Percentiles rank a stretch among this genome's conserved stretches.
Evolutionary conservation across 169 alveolate species (phyloP).

Genomic region (Plasmodium sp.): DNA sequence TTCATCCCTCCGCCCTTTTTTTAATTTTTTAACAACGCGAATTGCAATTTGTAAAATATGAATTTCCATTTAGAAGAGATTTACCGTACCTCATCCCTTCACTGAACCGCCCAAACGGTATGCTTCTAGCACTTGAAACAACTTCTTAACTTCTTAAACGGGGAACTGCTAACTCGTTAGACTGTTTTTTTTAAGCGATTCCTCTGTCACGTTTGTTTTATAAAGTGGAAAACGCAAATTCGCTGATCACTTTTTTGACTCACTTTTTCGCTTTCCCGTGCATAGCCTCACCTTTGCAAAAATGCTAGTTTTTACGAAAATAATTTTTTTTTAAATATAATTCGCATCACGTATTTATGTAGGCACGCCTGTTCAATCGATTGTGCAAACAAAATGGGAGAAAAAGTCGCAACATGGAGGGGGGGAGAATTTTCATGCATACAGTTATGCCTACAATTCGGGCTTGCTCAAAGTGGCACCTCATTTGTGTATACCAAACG

Average conservation of each 20-base stretch:
- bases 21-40: background rate
- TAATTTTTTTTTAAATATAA: background rate
- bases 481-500: background rate
- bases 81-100: background rate
- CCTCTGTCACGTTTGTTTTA: background rate
- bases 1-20: background rate
- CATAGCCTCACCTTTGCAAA: background rate
- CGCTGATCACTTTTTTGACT: background rate
- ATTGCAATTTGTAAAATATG: background rate
- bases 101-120: background rate
- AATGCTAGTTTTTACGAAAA: background rate
- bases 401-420: background rate
- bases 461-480: background rate
- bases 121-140: background rate
- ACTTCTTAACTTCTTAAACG: background rate
- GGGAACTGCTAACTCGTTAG: background rate
- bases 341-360: background rate
- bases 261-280: background rate
- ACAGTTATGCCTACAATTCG: background rate
- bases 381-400: background rate
- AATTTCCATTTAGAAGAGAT: background rate
- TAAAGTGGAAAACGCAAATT: background rate
- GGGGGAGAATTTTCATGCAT: background rate
- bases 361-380: background rate
- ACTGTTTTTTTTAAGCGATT: background rate